Percentiles rank a stretch among this genome's conserved stretches.
Evolutionary conservation across 257 asterid species (phyloP).

Genomic region (Solanum virginianum): DNA sequence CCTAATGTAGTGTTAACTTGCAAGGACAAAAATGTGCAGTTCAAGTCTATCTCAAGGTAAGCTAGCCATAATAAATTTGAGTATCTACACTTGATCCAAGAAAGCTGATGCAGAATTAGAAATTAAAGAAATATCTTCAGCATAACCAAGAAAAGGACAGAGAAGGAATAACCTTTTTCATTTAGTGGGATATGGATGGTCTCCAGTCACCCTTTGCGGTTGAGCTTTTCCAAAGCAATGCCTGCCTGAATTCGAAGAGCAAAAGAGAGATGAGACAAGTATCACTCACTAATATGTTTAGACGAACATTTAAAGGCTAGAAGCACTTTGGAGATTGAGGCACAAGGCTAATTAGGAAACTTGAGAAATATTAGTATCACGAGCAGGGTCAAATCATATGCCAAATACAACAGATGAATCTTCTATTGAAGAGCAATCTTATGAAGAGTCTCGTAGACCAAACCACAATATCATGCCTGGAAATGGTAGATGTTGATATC

Average conservation of each 20-base stretch:
- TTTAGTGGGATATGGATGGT: slow-evolving; percentile 37
- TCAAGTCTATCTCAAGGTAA: slow-evolving; percentile 3
- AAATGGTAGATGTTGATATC: background rate
- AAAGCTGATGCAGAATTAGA: slow-evolving; percentile 5
- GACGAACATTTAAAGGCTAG: background rate
- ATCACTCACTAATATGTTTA: background rate
- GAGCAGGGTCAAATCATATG: background rate
- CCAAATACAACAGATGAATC: background rate
- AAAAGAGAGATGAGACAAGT: slow-evolving; percentile 1
- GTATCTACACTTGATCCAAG: slow-evolving; percentile 48
- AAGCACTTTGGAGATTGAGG: background rate
- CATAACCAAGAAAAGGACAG: slow-evolving; percentile 28
- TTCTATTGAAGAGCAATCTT: background rate
- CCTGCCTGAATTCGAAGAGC: slow-evolving; percentile 28
- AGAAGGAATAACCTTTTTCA: slow-evolving; percentile 38
- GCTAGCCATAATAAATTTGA: slow-evolving; percentile 23
- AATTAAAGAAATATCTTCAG: slow-evolving; percentile 14
- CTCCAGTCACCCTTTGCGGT: slow-evolving; percentile 32
- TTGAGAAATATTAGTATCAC: background rate
- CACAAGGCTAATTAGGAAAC: background rate
- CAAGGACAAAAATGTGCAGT: slow-evolving; percentile 9
- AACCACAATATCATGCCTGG: background rate
- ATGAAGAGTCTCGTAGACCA: background rate
- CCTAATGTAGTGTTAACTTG: slow-evolving; percentile 13
- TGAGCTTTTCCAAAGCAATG: slow-evolving; percentile 30